phyloP scores from a whole-genome alignment of 805 yeast genomes.

The Saccharomycopsis selenospora region DNA sequence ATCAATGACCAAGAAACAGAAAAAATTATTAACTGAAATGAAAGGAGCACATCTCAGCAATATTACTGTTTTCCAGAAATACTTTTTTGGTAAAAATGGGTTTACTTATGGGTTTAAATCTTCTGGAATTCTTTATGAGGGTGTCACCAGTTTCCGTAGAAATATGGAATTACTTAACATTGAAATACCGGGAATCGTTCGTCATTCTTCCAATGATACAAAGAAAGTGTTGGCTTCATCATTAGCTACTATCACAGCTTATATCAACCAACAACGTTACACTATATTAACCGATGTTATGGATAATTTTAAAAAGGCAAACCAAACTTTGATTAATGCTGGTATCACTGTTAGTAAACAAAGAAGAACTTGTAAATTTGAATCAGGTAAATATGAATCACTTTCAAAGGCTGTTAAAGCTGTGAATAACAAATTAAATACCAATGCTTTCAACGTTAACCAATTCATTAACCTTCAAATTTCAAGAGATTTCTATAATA shows the following conservation, averaged over 20 bases:
- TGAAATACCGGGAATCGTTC: neutral
- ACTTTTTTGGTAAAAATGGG: neutral
- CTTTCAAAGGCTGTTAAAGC: neutral
- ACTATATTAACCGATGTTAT: neutral
- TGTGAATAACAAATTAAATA: neutral
- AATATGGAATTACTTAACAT: neutral
- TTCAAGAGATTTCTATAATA: neutral
- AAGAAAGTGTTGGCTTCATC: neutral
- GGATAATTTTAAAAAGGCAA: neutral
- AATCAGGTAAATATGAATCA: neutral
- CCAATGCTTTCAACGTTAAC: neutral
- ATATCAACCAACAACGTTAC: neutral
- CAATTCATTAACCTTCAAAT: neutral
- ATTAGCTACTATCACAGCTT: neutral
- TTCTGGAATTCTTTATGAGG: neutral
- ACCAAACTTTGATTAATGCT: neutral
- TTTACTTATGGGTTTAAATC: neutral
- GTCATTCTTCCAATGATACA: neutral
- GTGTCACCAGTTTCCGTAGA: slow-evolving; percentile 1
- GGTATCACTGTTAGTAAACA: neutral
- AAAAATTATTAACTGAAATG: neutral
- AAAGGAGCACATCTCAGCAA: neutral
- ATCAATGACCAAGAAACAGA: neutral
- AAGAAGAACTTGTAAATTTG: neutral
- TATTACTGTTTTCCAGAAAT: neutral